Evolutionary conservation across 1,284 basidiomycete species (phyloP), one percentile per base, ranked within the genome.

Genomic region (Testicularia cyperi): DNA sequence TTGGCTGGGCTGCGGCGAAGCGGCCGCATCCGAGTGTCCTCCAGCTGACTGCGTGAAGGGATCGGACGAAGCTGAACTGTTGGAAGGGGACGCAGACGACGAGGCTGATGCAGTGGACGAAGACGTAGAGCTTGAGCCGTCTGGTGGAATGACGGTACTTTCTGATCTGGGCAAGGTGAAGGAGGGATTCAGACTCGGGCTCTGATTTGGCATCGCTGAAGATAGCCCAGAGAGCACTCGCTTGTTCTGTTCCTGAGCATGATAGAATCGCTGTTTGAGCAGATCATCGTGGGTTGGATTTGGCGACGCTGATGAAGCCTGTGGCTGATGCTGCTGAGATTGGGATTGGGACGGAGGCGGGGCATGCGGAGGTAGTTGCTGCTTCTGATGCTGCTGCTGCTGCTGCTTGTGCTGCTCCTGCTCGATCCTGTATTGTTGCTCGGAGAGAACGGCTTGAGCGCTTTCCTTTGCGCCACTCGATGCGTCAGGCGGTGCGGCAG

Each of bases 191-290:
- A 49, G 44, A 16, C 48, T 53, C n/a, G 56, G 42, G 19, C 38
- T 46, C 6, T 41, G 27, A 19, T 44, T 44, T 26, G 25, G 14
- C 25, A 14, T 16, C 5, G 46, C 44, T n/a, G 64, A 38, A 13
- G 53, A 43, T 20, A 55, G 40, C 13, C 47, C 47, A 7, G 52
- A 56, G 22, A 38, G 43, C 28, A 51, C 58, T n/a, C 47, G 47
- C 24, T 62, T 62, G 41, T 57, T 57, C 38, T 64, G 61, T 30
- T 62, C 64, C 41, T 70, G 68, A 8, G 68, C 68, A 25, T 70
- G 65, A 27, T 63, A 51, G 46, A 70, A 70, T 3, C 68, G 53
- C 40, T 70, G 68, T 34, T 70, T 70, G 21, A 70, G 46, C 23
- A 70, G 32, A 27, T 70, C 65, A 25, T 70, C 68, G 14, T 53